Conservation (phyloP, 75 land plant genomes). For the Pseudotsuga menziesii region DNA sequence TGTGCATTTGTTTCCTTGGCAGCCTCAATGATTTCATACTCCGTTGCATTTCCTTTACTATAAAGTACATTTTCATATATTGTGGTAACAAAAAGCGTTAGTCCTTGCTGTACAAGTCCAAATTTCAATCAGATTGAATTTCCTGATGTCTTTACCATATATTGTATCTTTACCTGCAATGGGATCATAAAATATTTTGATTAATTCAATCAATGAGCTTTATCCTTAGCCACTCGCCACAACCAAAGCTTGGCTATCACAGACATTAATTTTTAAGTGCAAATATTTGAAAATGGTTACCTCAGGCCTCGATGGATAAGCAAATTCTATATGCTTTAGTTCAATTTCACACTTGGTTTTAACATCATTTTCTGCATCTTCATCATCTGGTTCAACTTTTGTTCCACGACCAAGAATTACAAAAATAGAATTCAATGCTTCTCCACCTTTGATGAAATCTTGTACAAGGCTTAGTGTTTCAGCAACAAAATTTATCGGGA, state of each 20-base stretch:
- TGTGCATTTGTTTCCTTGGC: constrained; percentile 85
- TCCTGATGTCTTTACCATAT: constrained; percentile 83
- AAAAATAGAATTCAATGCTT: constrained; percentile 71
- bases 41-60: constrained; percentile 76
- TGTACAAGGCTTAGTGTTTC: constrained; percentile 86
- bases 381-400: constrained; percentile 70
- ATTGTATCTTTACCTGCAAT: constrained; percentile 63
- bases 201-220: constrained; percentile 72
- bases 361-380: constrained; percentile 53
- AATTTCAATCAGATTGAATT: constrained; percentile 78
- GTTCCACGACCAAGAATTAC: constrained; percentile 64
- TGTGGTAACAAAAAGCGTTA: constrained; percentile 77
- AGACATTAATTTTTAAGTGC: constrained; percentile 56
- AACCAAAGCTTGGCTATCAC: constrained; percentile 68
- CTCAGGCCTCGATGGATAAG: constrained; percentile 80
- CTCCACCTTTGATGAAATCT: constrained; percentile 69
- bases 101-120: constrained; percentile 98
- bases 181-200: constrained; percentile 85
- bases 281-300: constrained; percentile 63
- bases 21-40: too few species aligned
- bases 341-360: constrained; percentile 70
- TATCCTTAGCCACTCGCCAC: constrained; percentile 89
- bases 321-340: constrained; percentile 64
- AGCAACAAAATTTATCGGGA: constrained; percentile 78
- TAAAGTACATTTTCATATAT: constrained; percentile 91